Base-by-base conservation (phyloP, 306 rosid species). In the Citrullus mucosospermus region DNA sequence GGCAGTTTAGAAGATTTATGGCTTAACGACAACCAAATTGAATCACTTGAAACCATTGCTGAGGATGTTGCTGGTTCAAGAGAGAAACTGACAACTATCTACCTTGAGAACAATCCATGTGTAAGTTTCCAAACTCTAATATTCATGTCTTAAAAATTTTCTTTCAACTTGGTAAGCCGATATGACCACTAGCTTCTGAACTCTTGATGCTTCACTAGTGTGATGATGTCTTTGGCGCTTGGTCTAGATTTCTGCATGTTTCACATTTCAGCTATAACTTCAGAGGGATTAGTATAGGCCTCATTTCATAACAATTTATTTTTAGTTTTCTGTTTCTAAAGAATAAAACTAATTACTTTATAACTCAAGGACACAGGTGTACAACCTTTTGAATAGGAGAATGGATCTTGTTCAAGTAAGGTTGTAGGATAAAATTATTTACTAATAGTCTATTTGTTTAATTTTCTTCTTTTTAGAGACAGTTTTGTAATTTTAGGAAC, bases 11-110 rank as follows among this genome's bases (percentile, higher is more conserved):
- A 96, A 87, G 99, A 96, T 86, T 82, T 96, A 36, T 95, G 98
- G 98, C 92, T 96, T 80, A 96, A 96, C 60, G 97, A 96, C 88
- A 96, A 92, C 86, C 91, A 82, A 75, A 86, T 96, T 83, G 96
- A 85, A 82, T 85, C 91, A 72, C 85, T 91, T 10, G 91, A 92
- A 70, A 86, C 88, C 65, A 43, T 92, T 76, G 86, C 86, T 39
- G 88, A 90, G 88, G 96, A 87, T 73, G 96, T 90, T 77, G 83
- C 82, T 78, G 97, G 98, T 80, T 96, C 98, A 54, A 87, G 76
- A 88, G 90, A 92, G 83, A 91, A 91, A 86, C 96, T 91, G 76
- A 80, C 90, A 66, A 96, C 99, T 54, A 85, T 96, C 82, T 96
- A 96, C 87, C 87, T 92, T 12, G 96, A 85, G 83, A 90, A 96